A percentile compares a stretch with the other conserved stretches of the same genome.
These are phyloP conservation scores for Taiozyma sp. DNA, from an alignment of 1,139 yeast genomes.

Conservation along the genomic window DNA sequence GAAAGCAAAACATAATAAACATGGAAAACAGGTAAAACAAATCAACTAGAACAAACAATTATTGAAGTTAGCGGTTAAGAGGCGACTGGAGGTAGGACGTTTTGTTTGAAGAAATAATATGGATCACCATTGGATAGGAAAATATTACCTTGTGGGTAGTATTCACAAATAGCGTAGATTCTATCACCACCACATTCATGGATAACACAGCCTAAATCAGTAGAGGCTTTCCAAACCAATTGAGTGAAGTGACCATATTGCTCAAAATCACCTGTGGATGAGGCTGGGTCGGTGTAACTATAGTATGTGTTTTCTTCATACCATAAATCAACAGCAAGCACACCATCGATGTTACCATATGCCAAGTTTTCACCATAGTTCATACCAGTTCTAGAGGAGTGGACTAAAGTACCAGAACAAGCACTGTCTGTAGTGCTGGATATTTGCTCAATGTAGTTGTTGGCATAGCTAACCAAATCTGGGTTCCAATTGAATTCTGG, in stretches of 20 bases:
- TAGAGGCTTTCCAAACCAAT: constrained; percentile 55
- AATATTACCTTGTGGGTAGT: constrained; percentile 55
- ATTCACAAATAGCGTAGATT: constrained; percentile 66
- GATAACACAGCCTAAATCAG: constrained; percentile 51
- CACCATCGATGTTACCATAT: constrained; percentile 44
- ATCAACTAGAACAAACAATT: background rate
- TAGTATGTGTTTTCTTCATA: constrained; percentile 53
- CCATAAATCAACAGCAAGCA: constrained; percentile 58
- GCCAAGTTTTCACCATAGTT: constrained; percentile 61
- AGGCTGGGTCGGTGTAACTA: constrained; percentile 40
- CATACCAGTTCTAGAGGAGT: constrained; percentile 47
- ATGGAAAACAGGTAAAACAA: background rate
- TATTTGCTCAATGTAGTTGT: constrained; percentile 40
- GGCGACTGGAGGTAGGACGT: constrained; percentile 40
- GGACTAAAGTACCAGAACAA: constrained; percentile 50
- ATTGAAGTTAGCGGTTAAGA: background rate
- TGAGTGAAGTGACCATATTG: constrained; percentile 61
- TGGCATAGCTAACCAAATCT: constrained; percentile 34
- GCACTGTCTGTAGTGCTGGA: constrained; percentile 43
- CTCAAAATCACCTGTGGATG: constrained; percentile 31
- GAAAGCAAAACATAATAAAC: background rate
- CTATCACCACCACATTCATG: constrained; percentile 31
- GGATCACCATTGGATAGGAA: constrained; percentile 30
- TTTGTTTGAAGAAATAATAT: constrained; percentile 39
- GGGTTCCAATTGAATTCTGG: constrained; percentile 43